These are phyloP conservation scores for Trifolium dubium DNA, from an alignment of 306 rosid species.

Conservation along the genomic window DNA sequence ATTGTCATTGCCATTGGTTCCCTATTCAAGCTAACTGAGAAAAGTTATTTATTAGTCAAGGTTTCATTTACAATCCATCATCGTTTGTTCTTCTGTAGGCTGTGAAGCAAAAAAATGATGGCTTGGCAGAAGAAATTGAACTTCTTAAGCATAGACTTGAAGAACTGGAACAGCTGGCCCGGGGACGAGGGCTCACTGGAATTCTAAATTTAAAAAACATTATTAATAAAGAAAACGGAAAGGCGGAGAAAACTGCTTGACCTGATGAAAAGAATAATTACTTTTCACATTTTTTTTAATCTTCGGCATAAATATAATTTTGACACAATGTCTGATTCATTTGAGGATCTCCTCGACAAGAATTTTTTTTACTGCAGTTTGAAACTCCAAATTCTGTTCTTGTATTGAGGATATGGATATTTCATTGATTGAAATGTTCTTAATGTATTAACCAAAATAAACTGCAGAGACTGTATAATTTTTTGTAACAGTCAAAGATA, in stretches of 20 bases:
- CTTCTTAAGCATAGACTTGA: slow-evolving; percentile 60
- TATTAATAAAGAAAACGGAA: slow-evolving; percentile 46
- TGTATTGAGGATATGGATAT: slow-evolving; percentile 14
- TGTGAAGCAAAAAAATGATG: slow-evolving; percentile 65
- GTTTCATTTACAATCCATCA: slow-evolving; percentile 10
- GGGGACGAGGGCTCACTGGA: slow-evolving; percentile 75
- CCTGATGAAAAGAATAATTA: slow-evolving; percentile 35
- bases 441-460: slow-evolving; percentile 36
- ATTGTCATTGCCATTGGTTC: slow-evolving; percentile 7
- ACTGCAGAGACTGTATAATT: slow-evolving; percentile 28
- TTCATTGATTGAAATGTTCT: slow-evolving; percentile 22
- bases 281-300: slow-evolving; percentile 35
- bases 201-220: slow-evolving; percentile 59
- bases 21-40: slow-evolving; percentile 35
- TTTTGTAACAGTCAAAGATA: slow-evolving; percentile 21
- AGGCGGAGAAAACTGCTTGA: slow-evolving; percentile 67
- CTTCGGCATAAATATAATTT: slow-evolving; percentile 28
- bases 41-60: slow-evolving; percentile 19
- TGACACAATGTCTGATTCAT: slow-evolving; percentile 33
- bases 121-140: slow-evolving; percentile 64
- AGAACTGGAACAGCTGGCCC: slow-evolving; percentile 76
- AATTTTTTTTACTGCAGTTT: not conserved
- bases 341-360: slow-evolving; percentile 35
- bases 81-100: slow-evolving; percentile 55
- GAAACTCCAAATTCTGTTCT: slow-evolving; percentile 22